Base-by-base conservation (phyloP, 2,329 filamentous ascomycete species). In the Madurella mycetomatis region DNA sequence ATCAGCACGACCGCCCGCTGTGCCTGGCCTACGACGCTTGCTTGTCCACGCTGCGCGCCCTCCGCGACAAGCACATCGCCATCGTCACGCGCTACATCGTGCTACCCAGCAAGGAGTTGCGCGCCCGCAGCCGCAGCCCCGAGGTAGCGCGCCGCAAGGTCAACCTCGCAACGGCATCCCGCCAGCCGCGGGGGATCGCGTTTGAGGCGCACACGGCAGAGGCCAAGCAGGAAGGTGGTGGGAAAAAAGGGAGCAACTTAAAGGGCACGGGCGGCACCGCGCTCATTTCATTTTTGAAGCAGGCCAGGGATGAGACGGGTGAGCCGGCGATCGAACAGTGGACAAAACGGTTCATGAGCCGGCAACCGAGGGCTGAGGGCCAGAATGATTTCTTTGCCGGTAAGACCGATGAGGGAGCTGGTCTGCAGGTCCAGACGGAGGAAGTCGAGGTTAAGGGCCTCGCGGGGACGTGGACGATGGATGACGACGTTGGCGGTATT, bases 31-130 rank as follows among this genome's bases (percentile, higher is more conserved):
- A 92, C 70, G 94, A 99, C 66, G 90, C 91, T 7, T 96, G 91
- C 67, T 78, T 99, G 8, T 86, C 79, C 25, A 84, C 84, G 80
- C 70, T 84, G 47, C 79, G 80, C 57, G 72, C 74, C 15, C 86
- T 96, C 66, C 86, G 92, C 55, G 92, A 96, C 72, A 95, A 92
- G 70, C 94, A 99, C 70, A 96, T 99, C 64, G 88, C 90, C 69
- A 92, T 99, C 63, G 94, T 99, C 16, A 91, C 90, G 4, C 87
- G 94, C 41, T 99, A 97, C 75, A 95, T 99, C 70, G 88, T 99
- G 65, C 77, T 94, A 61, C 92, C 92, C 43, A 92, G 89, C 1
- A 84, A 88, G 19, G 87, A 92, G 70, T 82, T 85, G 7, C 79
- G 86, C 50, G 83, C 81, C 1, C 75, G 83, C 43, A 84, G 83